Evolutionary conservation across 1,139 yeast species (phyloP).

Genomic region (Candida tetrigidarum): DNA sequence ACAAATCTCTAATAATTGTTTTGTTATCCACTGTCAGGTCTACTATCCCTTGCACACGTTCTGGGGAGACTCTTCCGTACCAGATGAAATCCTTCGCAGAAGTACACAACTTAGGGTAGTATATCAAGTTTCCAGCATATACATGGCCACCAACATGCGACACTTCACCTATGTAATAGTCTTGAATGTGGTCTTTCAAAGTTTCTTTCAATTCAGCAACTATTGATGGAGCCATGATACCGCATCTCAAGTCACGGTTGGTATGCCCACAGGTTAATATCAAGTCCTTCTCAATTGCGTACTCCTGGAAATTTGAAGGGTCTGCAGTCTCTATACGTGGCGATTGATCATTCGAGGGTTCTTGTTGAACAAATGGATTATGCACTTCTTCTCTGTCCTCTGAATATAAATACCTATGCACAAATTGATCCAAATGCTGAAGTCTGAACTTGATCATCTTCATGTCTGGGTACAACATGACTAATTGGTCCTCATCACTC

Average conservation of each 20-base stretch:
- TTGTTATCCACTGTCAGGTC: slow-evolving; percentile 53
- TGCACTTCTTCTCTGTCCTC: slow-evolving; percentile 20
- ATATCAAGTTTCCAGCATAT: slow-evolving; percentile 75
- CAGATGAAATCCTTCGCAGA: slow-evolving; percentile 49
- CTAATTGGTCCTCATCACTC: slow-evolving; percentile 25
- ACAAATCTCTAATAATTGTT: slow-evolving; percentile 54
- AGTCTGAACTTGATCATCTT: slow-evolving; percentile 39
- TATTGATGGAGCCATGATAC: slow-evolving; percentile 61
- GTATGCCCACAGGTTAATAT: slow-evolving; percentile 70
- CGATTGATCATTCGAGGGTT: no score
- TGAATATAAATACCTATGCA: slow-evolving; percentile 38
- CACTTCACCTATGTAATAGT: slow-evolving; percentile 53
- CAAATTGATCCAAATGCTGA: slow-evolving; percentile 39
- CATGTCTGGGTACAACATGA: slow-evolving; percentile 61
- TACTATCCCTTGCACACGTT: slow-evolving; percentile 68
- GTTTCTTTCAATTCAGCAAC: slow-evolving; percentile 51
- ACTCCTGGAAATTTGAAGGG: slow-evolving; percentile 23
- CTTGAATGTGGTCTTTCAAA: slow-evolving; percentile 27
- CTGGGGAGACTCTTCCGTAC: slow-evolving; percentile 73
- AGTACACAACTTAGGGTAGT: slow-evolving; percentile 43
- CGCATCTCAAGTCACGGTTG: slow-evolving; percentile 68
- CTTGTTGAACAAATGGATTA: slow-evolving; percentile 39
- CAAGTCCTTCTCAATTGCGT: slow-evolving; percentile 25
- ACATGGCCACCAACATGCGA: slow-evolving; percentile 82
- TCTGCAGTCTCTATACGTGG: no score